A percentile compares a stretch with the other conserved stretches of the same genome.
Conservation (phyloP, 179 eudicot genomes). For the Actinidia chinensis region DNA sequence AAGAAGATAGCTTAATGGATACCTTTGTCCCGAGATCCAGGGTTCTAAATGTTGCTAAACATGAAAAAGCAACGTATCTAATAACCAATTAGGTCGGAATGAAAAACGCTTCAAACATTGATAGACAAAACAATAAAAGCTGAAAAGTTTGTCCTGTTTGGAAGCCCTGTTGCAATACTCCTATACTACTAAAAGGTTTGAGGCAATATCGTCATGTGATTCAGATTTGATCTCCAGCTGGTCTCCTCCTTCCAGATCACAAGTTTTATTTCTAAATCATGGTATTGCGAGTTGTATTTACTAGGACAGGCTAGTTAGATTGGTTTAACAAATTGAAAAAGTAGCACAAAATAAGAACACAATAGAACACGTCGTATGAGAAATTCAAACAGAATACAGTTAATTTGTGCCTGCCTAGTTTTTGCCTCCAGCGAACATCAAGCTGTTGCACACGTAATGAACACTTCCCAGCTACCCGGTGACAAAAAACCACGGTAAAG, state of each 20-base stretch:
- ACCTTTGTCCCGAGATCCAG: too few relatives aligned
- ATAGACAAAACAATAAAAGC: neutral
- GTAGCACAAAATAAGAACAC: neutral
- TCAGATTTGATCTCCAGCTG: too few relatives aligned
- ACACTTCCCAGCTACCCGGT: constrained; percentile 32
- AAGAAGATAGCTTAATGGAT: too few relatives aligned
- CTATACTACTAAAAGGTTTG: too few relatives aligned
- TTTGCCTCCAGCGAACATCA: constrained; percentile 49
- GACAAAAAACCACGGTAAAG: constrained; percentile 45
- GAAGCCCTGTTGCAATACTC: neutral
- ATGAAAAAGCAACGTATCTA: too few relatives aligned
- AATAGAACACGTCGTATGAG: neutral
- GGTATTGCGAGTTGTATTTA: neutral
- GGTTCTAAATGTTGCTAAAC: too few relatives aligned
- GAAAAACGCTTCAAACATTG: too few relatives aligned
- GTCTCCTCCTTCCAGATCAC: neutral
- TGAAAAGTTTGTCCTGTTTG: neutral
- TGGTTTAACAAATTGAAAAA: constrained; percentile 2
- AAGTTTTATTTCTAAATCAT: neutral
- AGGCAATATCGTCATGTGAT: too few relatives aligned
- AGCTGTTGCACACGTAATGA: constrained; percentile 46
- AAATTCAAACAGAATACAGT: neutral
- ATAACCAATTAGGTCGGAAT: too few relatives aligned
- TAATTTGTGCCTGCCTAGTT: constrained; percentile 35
- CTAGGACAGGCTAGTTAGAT: neutral